phyloP scores from a whole-genome alignment of 345 rosid species.

The Bretschneidera sinensis region DNA sequence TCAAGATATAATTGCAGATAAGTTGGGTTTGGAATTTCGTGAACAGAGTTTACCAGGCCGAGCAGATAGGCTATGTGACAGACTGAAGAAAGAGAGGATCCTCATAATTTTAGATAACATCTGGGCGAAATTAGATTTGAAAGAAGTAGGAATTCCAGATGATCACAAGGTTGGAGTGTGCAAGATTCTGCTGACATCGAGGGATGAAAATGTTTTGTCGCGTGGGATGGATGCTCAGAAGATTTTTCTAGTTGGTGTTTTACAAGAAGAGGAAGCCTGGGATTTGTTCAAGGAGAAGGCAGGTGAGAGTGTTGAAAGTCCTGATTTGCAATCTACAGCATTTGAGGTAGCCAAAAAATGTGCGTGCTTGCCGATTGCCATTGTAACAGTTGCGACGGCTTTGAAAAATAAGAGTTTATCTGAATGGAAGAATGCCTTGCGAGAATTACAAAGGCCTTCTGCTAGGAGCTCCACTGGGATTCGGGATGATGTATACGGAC shows the following conservation, averaged over 20 bases:
- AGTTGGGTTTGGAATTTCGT: not conserved
- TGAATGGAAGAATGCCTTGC: conserved; percentile 26
- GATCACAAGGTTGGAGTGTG: conserved; percentile 19
- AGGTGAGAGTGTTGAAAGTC: not conserved
- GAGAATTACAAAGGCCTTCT: not conserved
- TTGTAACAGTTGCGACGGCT: conserved; percentile 18
- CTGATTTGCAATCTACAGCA: conserved; percentile 5
- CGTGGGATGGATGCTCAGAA: conserved; percentile 12
- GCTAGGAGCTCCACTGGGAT: too few species aligned
- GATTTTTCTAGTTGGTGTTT: not conserved
- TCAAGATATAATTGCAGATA: conserved; percentile 14
- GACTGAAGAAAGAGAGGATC: conserved; percentile 11
- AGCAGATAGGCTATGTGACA: not conserved
- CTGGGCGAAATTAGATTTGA: conserved; percentile 22
- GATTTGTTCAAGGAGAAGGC: conserved; percentile 18
- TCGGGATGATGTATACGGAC: not conserved
- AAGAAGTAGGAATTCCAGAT: conserved; percentile 29
- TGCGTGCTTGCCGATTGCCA: conserved; percentile 26
- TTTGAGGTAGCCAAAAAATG: conserved; percentile 13
- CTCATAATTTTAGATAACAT: conserved; percentile 30
- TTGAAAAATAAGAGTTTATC: not conserved
- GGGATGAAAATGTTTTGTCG: conserved; percentile 5
- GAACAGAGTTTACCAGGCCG: not conserved
- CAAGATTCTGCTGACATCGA: conserved; percentile 28
- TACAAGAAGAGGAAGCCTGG: conserved; percentile 26